Conservation (phyloP, 1,284 basidiomycete species). For the Termitomyces sp. region DNA sequence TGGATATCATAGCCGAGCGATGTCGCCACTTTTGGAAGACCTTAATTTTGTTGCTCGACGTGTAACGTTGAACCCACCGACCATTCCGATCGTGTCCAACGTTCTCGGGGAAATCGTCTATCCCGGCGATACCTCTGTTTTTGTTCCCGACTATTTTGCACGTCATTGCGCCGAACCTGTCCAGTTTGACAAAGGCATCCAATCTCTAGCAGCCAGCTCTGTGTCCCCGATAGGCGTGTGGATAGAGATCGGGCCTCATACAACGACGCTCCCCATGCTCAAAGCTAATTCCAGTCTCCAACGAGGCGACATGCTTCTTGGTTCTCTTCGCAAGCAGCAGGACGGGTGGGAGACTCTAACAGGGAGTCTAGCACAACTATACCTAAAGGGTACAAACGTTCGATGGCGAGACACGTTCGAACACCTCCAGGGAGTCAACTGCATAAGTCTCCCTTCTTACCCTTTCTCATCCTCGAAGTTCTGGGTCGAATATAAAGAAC, state of each 20-base stretch:
- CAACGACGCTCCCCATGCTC: constrained; percentile 53
- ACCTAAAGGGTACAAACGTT: constrained; percentile 35
- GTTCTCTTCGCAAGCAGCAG: constrained; percentile 45
- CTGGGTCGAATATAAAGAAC: constrained; percentile 50
- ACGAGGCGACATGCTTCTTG: constrained; percentile 32
- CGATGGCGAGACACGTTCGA: constrained; percentile 54
- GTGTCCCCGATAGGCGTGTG: constrained; percentile 38
- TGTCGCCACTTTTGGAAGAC: constrained; percentile 50
- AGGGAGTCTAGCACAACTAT: constrained; percentile 44
- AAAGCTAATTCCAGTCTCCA: constrained; percentile 35
- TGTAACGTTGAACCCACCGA: constrained; percentile 40
- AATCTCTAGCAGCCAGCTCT: constrained; percentile 29
- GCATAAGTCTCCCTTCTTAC: constrained; percentile 54
- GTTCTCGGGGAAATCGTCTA: constrained; percentile 48
- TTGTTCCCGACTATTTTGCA: constrained; percentile 50
- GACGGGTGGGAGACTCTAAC: constrained; percentile 43
- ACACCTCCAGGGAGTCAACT: constrained; percentile 36
- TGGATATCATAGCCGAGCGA: constrained; percentile 60
- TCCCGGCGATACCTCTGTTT: constrained; percentile 46
- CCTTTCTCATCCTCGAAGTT: constrained; percentile 54
- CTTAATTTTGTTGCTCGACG: constrained; percentile 37
- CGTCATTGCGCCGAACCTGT: constrained; percentile 61
- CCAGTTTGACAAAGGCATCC: constrained; percentile 47
- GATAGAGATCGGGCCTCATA: constrained; percentile 65
- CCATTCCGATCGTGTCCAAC: constrained; percentile 55